Percentiles rank a stretch among this genome's conserved stretches.
Conservation (phyloP, 1,139 yeast genomes). For the Blastobotrys capitulatus region DNA sequence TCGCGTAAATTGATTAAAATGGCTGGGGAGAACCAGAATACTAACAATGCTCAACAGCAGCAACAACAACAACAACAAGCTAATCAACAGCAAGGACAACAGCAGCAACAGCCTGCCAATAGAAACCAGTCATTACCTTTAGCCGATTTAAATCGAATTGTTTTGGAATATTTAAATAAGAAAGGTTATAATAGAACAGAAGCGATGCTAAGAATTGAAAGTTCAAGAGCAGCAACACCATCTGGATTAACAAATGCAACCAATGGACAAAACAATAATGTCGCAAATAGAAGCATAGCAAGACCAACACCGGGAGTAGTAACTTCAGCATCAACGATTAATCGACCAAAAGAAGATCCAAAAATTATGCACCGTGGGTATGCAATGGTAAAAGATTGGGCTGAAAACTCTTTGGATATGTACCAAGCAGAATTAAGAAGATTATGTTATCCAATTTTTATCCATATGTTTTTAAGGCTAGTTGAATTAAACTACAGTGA, state of each 20-base stretch:
- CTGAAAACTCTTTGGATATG: conserved; percentile 83
- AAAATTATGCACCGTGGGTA: conserved; percentile 73
- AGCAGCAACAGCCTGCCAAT: conserved; percentile 5
- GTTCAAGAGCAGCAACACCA: conserved; percentile 64
- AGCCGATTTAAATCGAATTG: conserved; percentile 79
- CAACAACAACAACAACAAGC: background rate
- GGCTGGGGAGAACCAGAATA: background rate
- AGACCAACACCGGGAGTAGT: conserved; percentile 3
- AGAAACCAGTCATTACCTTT: conserved; percentile 17
- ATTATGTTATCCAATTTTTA: conserved; percentile 82
- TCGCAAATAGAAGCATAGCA: conserved; percentile 8
- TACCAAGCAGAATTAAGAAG: conserved; percentile 85
- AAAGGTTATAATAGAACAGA: conserved; percentile 94
- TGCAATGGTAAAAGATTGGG: conserved; percentile 78
- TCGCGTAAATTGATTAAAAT: background rate
- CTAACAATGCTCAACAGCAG: background rate
- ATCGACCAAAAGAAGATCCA: conserved; percentile 36
- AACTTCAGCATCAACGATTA: background rate
- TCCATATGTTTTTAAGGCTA: conserved; percentile 79
- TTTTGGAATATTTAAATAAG: conserved; percentile 83
- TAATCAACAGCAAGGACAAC: background rate
- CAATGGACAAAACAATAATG: conserved; percentile 13
- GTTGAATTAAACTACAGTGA: conserved; percentile 54
- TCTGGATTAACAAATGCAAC: conserved; percentile 24
- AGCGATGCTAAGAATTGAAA: conserved; percentile 86